Percentiles rank a stretch among this genome's conserved stretches.
Evolutionary conservation across 371 early-diverging fungal species (phyloP).

Genomic region (Mortierella sp.): DNA sequence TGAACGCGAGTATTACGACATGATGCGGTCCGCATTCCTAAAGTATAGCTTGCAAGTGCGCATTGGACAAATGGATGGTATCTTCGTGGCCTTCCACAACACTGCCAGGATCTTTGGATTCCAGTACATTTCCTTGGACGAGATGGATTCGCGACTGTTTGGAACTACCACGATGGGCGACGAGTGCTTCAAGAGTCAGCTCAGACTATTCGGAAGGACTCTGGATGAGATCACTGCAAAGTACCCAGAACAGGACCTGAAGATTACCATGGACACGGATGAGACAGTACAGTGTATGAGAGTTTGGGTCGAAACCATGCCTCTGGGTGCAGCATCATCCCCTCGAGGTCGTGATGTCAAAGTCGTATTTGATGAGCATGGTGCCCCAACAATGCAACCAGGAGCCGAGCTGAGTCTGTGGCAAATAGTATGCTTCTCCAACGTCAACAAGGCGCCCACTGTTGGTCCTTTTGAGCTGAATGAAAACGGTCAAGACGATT

Average conservation of each 20-base stretch:
- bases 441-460: slow-evolving; percentile 26
- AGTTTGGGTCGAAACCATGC: slow-evolving; percentile 54
- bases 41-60: slow-evolving; percentile 95
- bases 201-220: slow-evolving; percentile 71
- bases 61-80: slow-evolving; percentile 97
- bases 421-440: slow-evolving; percentile 53
- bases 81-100: slow-evolving; percentile 95
- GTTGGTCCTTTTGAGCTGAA: slow-evolving; percentile 48
- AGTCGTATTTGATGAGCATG: slow-evolving; percentile 33
- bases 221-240: slow-evolving; percentile 71
- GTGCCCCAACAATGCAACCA: slow-evolving; percentile 47
- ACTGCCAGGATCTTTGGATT: slow-evolving; percentile 93
- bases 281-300: slow-evolving; percentile 52
- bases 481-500: slow-evolving; percentile 34
- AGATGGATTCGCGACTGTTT: slow-evolving; percentile 89
- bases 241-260: slow-evolving; percentile 66
- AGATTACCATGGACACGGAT: slow-evolving; percentile 50
- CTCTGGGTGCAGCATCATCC: slow-evolving; percentile 32
- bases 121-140: slow-evolving; percentile 88
- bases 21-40: slow-evolving; percentile 88
- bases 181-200: slow-evolving; percentile 71
- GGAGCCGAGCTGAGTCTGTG: slow-evolving; percentile 44
- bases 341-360: slow-evolving; percentile 10
- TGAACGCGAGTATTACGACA: slow-evolving; percentile 95
- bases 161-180: slow-evolving; percentile 81